Base-by-base conservation (phyloP, 2,329 filamentous ascomycete genomes). In the Xylariaceae sp. region DNA sequence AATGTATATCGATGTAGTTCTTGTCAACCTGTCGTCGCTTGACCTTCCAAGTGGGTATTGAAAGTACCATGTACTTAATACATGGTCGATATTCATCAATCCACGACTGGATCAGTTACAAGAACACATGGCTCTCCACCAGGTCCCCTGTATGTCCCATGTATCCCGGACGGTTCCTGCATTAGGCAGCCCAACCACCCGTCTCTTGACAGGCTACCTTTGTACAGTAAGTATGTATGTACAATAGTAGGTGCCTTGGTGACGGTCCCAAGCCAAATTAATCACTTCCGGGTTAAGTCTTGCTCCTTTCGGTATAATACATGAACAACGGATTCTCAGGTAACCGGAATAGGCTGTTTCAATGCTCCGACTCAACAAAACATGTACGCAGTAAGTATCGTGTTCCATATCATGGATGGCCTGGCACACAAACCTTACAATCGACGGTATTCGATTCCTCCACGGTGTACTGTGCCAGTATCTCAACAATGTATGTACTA, bases 51-150 rank as follows among this genome's bases (percentile, higher is more conserved):
- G 32, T 37, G 32, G 32, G 9, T 16, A 16, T 37, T 10, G 14
- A 3, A 37, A 16, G 32, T 37, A 16, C 32, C 32, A 10, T 37
- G 32, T 37, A 37, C 32, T 37, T 16, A 10, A 16, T 37, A 37
- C 32, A 29, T 37, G 6, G 23, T 52, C 53, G 48, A 44, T 51
- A 55, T 40, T 20, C 44, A 18, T 16, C 12, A 43, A 10, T 10
- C 21, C 19, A 20, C 40, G 26, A 21, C 16, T 9, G 40, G 32
- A 50, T 37, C 44, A 40, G 32, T 37, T 20, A 26, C 37, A 40
- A 50, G 43, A 57, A 54, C 64, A 66, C 62, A 65, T 66, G 64
- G 64, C 57, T 65, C 62, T 61, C 64, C 62, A 66, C 64, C 57
- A 45, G 43, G 54, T 55, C 54, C 55, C 32, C 32, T 37, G 32